Conservation (phyloP, 495 filamentous ascomycete species). For the Lasiosphaeriaceae sp. region DNA sequence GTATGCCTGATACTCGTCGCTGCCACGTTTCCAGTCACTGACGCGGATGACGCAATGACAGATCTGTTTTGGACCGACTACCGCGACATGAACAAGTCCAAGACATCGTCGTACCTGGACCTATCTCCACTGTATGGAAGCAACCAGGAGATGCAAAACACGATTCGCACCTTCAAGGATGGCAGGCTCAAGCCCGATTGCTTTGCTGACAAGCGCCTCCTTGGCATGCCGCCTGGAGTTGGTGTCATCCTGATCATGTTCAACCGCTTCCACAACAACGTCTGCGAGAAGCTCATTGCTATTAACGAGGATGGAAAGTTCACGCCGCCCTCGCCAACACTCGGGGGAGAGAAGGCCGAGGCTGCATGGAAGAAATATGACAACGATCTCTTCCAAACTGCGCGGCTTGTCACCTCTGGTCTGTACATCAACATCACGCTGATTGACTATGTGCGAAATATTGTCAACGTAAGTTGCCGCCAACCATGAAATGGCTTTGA, state of each 20-base stretch:
- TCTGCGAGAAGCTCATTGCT: conserved; percentile 60
- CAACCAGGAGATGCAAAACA: conserved; percentile 68
- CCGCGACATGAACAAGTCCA: conserved; percentile 50
- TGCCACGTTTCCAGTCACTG: not conserved
- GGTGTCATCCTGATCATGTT: conserved; percentile 71
- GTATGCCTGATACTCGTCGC: conserved; percentile 12
- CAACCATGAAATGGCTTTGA: not conserved
- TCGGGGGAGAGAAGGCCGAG: conserved; percentile 46
- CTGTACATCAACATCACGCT: conserved; percentile 83
- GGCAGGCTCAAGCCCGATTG: conserved; percentile 81
- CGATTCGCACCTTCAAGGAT: conserved; percentile 72
- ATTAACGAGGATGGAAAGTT: conserved; percentile 75
- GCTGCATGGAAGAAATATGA: conserved; percentile 72
- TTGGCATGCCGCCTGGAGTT: conserved; percentile 84
- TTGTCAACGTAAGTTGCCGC: conserved; percentile 54
- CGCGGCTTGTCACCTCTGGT: conserved; percentile 72
- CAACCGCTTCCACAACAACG: conserved; percentile 78
- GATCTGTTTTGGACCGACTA: conserved; percentile 41
- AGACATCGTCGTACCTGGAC: conserved; percentile 83
- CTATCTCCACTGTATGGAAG: conserved; percentile 83
- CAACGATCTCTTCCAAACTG: conserved; percentile 81
- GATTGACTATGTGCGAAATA: conserved; percentile 79
- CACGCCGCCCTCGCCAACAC: conserved; percentile 49
- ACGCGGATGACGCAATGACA: conserved; percentile 1
- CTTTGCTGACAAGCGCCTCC: conserved; percentile 70